Evolutionary conservation across 345 rosid species (phyloP).

Genomic region (Lepidium africanum): DNA sequence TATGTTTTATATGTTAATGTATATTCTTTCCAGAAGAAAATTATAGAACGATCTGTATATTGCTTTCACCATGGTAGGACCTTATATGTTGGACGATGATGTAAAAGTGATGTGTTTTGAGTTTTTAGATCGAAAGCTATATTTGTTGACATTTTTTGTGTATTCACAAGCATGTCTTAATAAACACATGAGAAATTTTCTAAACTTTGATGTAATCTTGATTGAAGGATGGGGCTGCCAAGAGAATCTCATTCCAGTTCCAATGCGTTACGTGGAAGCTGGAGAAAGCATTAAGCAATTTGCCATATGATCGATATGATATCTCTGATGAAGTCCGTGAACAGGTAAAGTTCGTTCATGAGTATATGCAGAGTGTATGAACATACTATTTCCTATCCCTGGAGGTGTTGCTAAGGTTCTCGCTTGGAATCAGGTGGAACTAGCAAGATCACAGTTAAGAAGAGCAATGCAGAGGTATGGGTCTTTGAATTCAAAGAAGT

Average conservation of each 20-base stretch:
- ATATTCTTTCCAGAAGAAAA: not conserved
- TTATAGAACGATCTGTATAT: not conserved
- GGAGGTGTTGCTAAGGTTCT: not conserved
- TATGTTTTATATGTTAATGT: not conserved
- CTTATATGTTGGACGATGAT: not conserved
- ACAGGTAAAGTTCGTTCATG: conserved; percentile 41
- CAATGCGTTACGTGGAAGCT: conserved; percentile 79
- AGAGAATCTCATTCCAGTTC: conserved; percentile 66
- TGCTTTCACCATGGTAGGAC: not conserved
- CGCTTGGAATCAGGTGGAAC: conserved; percentile 44
- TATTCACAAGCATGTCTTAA: conserved; percentile 8
- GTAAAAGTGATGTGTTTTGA: not conserved
- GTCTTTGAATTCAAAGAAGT: conserved; percentile 40
- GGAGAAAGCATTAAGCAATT: conserved; percentile 61
- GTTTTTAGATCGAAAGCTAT: not conserved
- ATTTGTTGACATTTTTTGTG: conserved; percentile 15
- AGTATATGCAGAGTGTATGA: not conserved
- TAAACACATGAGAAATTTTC: conserved; percentile 2
- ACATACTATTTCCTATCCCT: not conserved
- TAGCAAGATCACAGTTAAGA: conserved; percentile 70
- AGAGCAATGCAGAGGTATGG: conserved; percentile 71
- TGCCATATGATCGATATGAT: conserved; percentile 61
- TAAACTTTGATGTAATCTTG: conserved; percentile 34
- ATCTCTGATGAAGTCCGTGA: conserved; percentile 85
- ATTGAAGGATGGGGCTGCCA: conserved; percentile 65